Evolutionary conservation across 2,329 filamentous ascomycete genomes (phyloP).

Genomic region (Colletotrichum orbiculare): DNA sequence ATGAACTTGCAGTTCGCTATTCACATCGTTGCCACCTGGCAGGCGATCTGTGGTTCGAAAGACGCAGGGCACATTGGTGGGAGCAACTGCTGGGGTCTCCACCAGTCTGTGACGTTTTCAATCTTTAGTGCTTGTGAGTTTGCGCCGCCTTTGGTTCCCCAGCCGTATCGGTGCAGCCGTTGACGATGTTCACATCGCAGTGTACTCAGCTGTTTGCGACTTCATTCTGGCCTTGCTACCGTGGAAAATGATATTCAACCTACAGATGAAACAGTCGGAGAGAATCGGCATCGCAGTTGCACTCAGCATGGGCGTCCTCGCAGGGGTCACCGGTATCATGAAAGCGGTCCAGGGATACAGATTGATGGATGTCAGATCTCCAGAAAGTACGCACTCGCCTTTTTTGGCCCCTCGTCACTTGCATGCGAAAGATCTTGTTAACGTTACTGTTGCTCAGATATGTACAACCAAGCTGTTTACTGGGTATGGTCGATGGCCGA

Average conservation of each 20-base stretch:
- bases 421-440: background rate
- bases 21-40: slow-evolving; percentile 41
- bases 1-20: slow-evolving; percentile 45
- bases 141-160: too few species aligned
- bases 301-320: slow-evolving; percentile 44
- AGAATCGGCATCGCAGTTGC: slow-evolving; percentile 43
- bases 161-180: background rate
- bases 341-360: slow-evolving; percentile 35
- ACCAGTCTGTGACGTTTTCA: background rate
- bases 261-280: slow-evolving; percentile 44
- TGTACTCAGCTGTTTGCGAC: slow-evolving; percentile 23
- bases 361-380: slow-evolving; percentile 33
- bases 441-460: background rate
- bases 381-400: slow-evolving; percentile 30
- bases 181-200: background rate
- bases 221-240: slow-evolving; percentile 25
- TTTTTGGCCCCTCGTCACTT: too few species aligned
- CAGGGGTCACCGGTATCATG: slow-evolving; percentile 39
- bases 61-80: slow-evolving; percentile 14
- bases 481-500: slow-evolving; percentile 40
- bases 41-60: slow-evolving; percentile 41
- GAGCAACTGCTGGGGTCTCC: slow-evolving; percentile 2
- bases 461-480: slow-evolving; percentile 24
- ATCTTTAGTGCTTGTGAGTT: slow-evolving; percentile 12
- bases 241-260: slow-evolving; percentile 38